phyloP scores from a whole-genome alignment of 805 yeast genomes.

The Priceomyces fermenticarens region DNA sequence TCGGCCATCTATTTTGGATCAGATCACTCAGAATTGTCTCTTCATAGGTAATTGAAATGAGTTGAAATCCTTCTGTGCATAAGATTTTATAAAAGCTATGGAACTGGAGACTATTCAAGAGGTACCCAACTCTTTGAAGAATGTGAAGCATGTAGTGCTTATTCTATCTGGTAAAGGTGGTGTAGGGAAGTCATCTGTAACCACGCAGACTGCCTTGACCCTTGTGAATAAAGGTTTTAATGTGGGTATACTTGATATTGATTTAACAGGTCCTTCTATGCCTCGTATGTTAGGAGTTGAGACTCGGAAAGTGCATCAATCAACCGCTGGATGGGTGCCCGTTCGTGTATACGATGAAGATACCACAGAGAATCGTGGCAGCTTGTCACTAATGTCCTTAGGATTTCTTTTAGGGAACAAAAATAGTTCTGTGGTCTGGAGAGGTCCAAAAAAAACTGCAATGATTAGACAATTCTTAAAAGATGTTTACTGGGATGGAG shows the following conservation, averaged over 20 bases:
- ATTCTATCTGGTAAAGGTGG: conserved; percentile 96
- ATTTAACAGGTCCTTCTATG: conserved; percentile 92
- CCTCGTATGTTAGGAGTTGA: conserved; percentile 97
- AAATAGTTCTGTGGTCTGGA: conserved; percentile 93
- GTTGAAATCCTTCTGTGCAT: not conserved
- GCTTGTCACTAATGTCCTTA: conserved; percentile 71
- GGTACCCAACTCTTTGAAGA: conserved; percentile 33
- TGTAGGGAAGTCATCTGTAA: conserved; percentile 94
- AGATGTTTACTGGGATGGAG: conserved; percentile 96
- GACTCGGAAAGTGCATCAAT: conserved; percentile 72
- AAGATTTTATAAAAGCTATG: not conserved
- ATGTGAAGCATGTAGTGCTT: conserved; percentile 73
- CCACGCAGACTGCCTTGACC: conserved; percentile 89
- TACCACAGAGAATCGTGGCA: conserved; percentile 25
- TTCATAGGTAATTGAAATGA: not conserved
- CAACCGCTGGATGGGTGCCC: conserved; percentile 88
- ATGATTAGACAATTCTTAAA: conserved; percentile 91
- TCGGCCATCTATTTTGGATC: conserved; percentile 2
- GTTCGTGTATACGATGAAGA: conserved; percentile 42
- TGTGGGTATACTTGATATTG: conserved; percentile 95
- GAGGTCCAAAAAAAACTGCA: conserved; percentile 98
- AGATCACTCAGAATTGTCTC: not conserved
- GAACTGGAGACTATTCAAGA: not conserved
- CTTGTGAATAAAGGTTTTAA: conserved; percentile 65
- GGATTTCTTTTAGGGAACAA: conserved; percentile 84